Evolutionary conservation across 129 eudicot genomes (phyloP).

Genomic region (Apium graveolens): DNA sequence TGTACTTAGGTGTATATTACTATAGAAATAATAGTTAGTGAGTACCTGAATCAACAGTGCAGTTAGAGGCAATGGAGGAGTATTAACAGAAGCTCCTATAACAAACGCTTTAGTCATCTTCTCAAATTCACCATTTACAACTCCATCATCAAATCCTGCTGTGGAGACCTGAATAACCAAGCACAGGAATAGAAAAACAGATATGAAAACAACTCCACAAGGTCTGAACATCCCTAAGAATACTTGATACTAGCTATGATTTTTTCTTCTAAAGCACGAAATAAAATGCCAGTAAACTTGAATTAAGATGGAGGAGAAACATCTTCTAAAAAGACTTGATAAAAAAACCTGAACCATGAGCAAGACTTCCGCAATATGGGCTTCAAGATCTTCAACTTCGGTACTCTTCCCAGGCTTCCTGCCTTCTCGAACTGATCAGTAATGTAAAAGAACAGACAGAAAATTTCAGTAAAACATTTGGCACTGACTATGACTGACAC

Average conservation of each 20-base stretch:
- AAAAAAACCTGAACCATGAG: conserved; percentile 77
- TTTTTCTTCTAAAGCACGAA: neutral
- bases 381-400: conserved; percentile 31
- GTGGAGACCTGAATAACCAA: conserved; percentile 46
- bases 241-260: neutral
- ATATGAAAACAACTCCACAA: neutral
- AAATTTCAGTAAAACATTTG: neutral
- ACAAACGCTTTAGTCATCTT: conserved; percentile 64
- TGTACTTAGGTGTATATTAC: neutral
- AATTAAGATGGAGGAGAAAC: neutral
- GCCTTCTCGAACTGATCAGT: conserved; percentile 72
- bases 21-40: neutral
- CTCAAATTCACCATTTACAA: conserved; percentile 52
- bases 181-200: neutral
- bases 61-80: conserved; percentile 71
- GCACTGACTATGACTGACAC: neutral
- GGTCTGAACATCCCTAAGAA: neutral
- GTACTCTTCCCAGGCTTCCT: conserved; percentile 30
- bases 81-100: conserved; percentile 40
- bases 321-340: neutral
- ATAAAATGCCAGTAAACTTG: neutral
- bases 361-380: conserved; percentile 62
- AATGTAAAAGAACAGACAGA: neutral
- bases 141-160: conserved; percentile 44
- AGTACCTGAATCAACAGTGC: conserved; percentile 74